phyloP scores from a whole-genome alignment of 208 protist species.

The Jaenimonas drosophilae region DNA sequence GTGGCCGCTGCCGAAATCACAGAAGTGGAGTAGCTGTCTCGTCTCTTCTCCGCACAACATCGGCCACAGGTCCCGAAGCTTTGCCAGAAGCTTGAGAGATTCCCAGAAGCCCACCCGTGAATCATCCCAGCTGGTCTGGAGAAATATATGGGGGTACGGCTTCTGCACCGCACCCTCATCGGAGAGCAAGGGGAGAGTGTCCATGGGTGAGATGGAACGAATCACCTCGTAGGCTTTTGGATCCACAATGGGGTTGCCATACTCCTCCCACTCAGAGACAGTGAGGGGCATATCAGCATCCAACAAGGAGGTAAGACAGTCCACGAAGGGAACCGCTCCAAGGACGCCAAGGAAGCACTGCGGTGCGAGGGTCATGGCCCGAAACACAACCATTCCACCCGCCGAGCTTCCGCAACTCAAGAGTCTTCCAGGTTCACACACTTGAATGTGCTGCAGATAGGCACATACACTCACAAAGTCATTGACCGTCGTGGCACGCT shows the following conservation, averaged over 20 bases:
- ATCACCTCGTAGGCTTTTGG: conserved; percentile 51
- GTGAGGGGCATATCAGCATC: conserved; percentile 66
- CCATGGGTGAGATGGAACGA: conserved; percentile 52
- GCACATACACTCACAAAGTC: conserved; percentile 66
- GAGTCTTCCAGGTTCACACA: conserved; percentile 25
- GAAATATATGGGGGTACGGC: conserved; percentile 28
- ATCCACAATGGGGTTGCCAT: conserved; percentile 72
- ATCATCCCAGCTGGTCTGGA: conserved; percentile 54
- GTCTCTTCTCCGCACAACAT: neutral
- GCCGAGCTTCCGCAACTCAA: conserved; percentile 58
- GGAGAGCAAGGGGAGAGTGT: conserved; percentile 27
- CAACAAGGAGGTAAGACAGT: conserved; percentile 78
- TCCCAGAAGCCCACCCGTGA: conserved; percentile 66
- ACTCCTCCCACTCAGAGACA: conserved; percentile 80
- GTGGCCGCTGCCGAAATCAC: conserved; percentile 43
- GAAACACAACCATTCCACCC: conserved; percentile 75
- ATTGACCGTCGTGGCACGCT: conserved; percentile 64
- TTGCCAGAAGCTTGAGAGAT: conserved; percentile 32
- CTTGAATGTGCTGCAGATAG: conserved; percentile 39
- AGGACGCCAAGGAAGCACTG: conserved; percentile 41
- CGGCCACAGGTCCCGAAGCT: conserved; percentile 13
- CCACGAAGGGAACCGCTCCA: conserved; percentile 79
- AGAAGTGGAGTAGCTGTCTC: conserved; percentile 31
- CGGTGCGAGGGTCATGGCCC: conserved; percentile 50
- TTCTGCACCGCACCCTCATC: neutral